phyloP scores from a whole-genome alignment of 2,329 filamentous ascomycete genomes.

The Plenodomus tracheiphilus region DNA sequence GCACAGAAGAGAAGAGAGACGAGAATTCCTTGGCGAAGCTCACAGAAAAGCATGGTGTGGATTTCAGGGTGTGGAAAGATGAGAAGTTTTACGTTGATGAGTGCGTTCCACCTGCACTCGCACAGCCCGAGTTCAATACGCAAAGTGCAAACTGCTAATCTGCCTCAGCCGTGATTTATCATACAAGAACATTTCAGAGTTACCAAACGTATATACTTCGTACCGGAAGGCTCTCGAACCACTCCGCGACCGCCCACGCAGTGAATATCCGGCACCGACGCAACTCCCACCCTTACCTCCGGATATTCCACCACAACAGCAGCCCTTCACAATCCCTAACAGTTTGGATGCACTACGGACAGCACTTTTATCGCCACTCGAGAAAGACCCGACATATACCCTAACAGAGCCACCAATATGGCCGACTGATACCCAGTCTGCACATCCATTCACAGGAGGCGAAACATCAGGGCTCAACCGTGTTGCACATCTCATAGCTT shows the following conservation, averaged over 20 bases:
- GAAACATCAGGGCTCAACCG: slow-evolving; percentile 64
- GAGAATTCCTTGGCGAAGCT: slow-evolving; percentile 59
- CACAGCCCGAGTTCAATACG: neutral
- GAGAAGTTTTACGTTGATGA: slow-evolving; percentile 82
- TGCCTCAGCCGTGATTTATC: slow-evolving; percentile 66
- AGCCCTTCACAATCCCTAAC: slow-evolving; percentile 66
- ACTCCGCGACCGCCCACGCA: slow-evolving; percentile 65
- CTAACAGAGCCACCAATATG: slow-evolving; percentile 57
- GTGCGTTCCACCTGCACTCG: slow-evolving; percentile 54
- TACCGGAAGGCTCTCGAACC: slow-evolving; percentile 76
- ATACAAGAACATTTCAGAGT: slow-evolving; percentile 58
- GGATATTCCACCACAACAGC: slow-evolving; percentile 60
- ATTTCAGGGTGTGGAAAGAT: slow-evolving; percentile 69
- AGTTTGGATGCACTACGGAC: slow-evolving; percentile 57
- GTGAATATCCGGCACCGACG: slow-evolving; percentile 57
- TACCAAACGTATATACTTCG: slow-evolving; percentile 75
- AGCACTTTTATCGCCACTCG: slow-evolving; percentile 62
- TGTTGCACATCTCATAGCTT: slow-evolving; percentile 62
- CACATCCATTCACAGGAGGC: slow-evolving; percentile 70
- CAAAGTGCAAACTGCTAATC: slow-evolving; percentile 5
- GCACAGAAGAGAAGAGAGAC: slow-evolving; percentile 69
- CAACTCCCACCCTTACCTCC: slow-evolving; percentile 63
- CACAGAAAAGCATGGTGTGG: slow-evolving; percentile 57
- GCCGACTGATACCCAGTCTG: slow-evolving; percentile 59
- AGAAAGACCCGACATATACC: slow-evolving; percentile 47